Evolutionary conservation across 2,329 filamentous ascomycete species (phyloP).

Genomic region (Penicillium sp.): DNA sequence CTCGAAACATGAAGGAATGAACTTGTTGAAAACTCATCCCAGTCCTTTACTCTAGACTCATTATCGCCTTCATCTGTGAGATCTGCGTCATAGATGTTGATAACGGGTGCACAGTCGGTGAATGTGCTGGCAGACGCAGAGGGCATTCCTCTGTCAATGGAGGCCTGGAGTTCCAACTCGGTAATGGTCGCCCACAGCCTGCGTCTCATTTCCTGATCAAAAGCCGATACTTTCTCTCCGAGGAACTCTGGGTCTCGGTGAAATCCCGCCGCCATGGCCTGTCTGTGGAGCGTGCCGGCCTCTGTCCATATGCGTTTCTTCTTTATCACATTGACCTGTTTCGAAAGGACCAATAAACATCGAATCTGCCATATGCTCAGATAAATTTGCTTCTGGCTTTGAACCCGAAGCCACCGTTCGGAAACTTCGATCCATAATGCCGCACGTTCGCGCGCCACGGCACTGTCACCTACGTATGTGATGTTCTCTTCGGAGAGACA

Average conservation of each 20-base stretch:
- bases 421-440: conserved; percentile 19
- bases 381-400: conserved; percentile 53
- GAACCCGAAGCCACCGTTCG: conserved; percentile 24
- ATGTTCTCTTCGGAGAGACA: conserved; percentile 9
- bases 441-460: conserved; percentile 17
- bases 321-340: conserved; percentile 49
- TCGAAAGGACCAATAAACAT: conserved; percentile 49
- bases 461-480: conserved; percentile 20
- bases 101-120: conserved; percentile 10
- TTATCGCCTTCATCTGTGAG: conserved; percentile 3
- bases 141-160: conserved; percentile 51
- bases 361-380: conserved; percentile 50
- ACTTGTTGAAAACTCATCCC: conserved; percentile 23
- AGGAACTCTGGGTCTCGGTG: conserved; percentile 48
- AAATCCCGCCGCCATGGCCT: conserved; percentile 51
- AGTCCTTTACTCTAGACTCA: background rate
- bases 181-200: conserved; percentile 53
- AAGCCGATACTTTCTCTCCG: conserved; percentile 37
- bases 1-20: conserved; percentile 28
- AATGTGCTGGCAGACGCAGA: conserved; percentile 27
- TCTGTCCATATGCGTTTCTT: conserved; percentile 52
- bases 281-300: conserved; percentile 47
- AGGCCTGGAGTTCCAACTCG: conserved; percentile 53
- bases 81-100: conserved; percentile 31
- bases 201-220: conserved; percentile 48